These are phyloP conservation scores for Breviolum minutum DNA, from an alignment of 73 alveolate species.

Conservation along the genomic window DNA sequence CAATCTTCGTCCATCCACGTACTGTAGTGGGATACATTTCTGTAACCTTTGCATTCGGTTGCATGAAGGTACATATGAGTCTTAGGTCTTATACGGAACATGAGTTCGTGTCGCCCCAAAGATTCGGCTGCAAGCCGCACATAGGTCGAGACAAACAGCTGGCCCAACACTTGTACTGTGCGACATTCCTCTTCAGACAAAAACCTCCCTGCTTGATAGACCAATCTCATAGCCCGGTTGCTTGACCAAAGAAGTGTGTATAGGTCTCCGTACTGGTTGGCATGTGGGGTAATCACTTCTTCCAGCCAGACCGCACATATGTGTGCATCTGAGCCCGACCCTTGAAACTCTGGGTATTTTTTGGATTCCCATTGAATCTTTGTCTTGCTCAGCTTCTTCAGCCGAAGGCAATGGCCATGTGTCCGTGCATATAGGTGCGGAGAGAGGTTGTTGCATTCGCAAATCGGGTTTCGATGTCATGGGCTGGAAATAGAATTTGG, in stretches of 20 bases:
- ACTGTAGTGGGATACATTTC: neutral
- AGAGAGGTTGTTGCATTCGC: neutral
- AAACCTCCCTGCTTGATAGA: neutral
- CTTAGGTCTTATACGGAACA: slow-evolving; percentile 12
- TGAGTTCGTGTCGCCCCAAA: neutral
- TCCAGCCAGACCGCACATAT: slow-evolving; percentile 10
- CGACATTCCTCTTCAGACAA: neutral
- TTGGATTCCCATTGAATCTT: neutral
- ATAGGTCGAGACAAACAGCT: neutral
- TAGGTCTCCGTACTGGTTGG: neutral
- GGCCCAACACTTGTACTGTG: neutral
- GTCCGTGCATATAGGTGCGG: neutral
- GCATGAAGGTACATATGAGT: neutral
- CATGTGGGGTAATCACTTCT: neutral
- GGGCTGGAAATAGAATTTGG: neutral
- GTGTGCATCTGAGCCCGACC: neutral
- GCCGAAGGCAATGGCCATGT: neutral
- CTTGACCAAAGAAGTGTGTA: neutral
- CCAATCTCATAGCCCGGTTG: neutral
- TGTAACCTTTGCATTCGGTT: neutral
- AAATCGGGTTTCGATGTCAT: neutral
- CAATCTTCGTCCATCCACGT: slow-evolving; percentile 36
- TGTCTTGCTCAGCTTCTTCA: neutral
- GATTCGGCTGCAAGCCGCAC: neutral
- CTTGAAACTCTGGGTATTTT: neutral